These are phyloP conservation scores for Sporothrix protearum DNA, from an alignment of 2,329 filamentous ascomycete species.

Conservation along the genomic window DNA sequence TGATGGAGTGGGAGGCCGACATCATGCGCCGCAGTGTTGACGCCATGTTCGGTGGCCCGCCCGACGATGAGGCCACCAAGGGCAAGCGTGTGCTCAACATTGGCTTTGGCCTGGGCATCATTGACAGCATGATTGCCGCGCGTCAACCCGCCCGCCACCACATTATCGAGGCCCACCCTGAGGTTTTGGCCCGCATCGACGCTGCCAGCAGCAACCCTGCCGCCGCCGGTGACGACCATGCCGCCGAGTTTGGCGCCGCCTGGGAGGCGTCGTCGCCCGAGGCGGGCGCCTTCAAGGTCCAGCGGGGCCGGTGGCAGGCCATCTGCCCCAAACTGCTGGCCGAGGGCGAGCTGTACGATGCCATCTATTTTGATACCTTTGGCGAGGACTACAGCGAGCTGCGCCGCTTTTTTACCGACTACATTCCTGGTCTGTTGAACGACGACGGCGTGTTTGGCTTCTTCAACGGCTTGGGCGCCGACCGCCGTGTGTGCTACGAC, in stretches of 20 bases:
- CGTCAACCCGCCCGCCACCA: constrained; percentile 69
- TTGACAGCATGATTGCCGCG: constrained; percentile 71
- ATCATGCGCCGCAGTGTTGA: constrained; percentile 79
- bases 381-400: constrained; percentile 88
- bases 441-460: constrained; percentile 74
- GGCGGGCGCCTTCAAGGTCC: constrained; percentile 68
- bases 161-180: constrained; percentile 80
- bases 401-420: constrained; percentile 81
- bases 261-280: constrained; percentile 56
- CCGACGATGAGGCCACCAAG: constrained; percentile 16
- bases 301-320: constrained; percentile 77
- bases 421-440: constrained; percentile 75
- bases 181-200: constrained; percentile 64
- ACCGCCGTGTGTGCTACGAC: constrained; percentile 90
- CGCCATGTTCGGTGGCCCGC: constrained; percentile 54
- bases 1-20: constrained; percentile 89
- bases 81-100: constrained; percentile 76
- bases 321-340: constrained; percentile 65
- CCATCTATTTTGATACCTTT: constrained; percentile 97
- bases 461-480: constrained; percentile 88
- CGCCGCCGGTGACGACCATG: constrained; percentile 41
- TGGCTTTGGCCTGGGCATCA: constrained; percentile 87
- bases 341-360: constrained; percentile 70
- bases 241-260: constrained; percentile 44
- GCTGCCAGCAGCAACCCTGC: constrained; percentile 41